Evolutionary conservation across 164 flowering plant genomes (phyloP), one percentile per base, ranked within the genome.

Genomic region (Aristolochia fimbriata): DNA sequence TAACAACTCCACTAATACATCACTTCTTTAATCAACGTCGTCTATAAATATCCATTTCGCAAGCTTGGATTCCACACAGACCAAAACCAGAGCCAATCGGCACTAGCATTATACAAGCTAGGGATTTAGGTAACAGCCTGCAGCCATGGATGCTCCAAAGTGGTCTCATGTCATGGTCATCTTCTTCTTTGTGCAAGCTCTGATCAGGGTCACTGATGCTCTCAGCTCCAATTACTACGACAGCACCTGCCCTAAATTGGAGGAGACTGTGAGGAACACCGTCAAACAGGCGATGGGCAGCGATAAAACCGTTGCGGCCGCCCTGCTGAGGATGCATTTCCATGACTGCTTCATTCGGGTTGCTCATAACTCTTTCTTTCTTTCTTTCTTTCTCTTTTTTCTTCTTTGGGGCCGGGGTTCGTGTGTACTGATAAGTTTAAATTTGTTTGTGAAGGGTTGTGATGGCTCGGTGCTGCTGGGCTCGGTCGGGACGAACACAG

Each of bases 301-400:
- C 30, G 97, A 87, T 70, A 72, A 66, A 48, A 88, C 83, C 10
- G 93, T 86, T 25, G 81, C 97, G 1, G 91, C 97, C 9, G 87
- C 89, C 0, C 67, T 91, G 2, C 85, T 91, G 15, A 51, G 97
- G 37, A 87, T 88, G 96, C 93, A 87, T 57, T 91, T 91, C 70
- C 97, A 91, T 57, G 93, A 91, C 61, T 87, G 97, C 68, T 91
- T 91, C 74, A 74, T 91, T 6, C 75, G 96, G 67, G 97, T 90
- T 67, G 48, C 16, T 55, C 24, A 64, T 46, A 14, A 17, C 50
- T 23, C 19, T 52, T 52, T 20, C 58, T 49, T 15, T 51, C 12
- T 61, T 21, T 48, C 47, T 37, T 30, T 37, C 30, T 16, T 51
- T 13, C 46, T 68, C 17, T 10, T 6, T 12, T 4, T 11, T 3